These are phyloP conservation scores for Cladosporium sp. DNA, from an alignment of 2,329 filamentous ascomycete species.

Conservation along the genomic window DNA sequence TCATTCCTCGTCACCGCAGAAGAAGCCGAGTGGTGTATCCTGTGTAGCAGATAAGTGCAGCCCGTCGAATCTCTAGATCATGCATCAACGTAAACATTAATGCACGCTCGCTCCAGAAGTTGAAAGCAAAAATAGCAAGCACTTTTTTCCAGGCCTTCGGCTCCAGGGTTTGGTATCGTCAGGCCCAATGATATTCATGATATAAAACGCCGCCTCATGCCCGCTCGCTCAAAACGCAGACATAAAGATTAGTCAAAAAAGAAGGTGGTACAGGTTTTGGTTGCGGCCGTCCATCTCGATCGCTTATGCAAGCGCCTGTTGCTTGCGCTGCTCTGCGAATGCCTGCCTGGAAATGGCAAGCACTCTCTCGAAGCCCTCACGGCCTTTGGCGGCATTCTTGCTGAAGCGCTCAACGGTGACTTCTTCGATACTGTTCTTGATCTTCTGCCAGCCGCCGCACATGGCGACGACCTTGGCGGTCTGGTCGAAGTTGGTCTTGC, in stretches of 20 bases:
- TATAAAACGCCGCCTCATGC: constrained; percentile 2
- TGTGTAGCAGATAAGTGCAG: not conserved
- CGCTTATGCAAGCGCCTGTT: constrained; percentile 27
- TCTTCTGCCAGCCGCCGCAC: constrained; percentile 94
- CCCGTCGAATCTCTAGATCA: not conserved
- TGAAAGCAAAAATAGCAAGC: not conserved
- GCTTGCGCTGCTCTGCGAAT: constrained; percentile 82
- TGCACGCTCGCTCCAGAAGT: not conserved
- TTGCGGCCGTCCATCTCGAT: constrained; percentile 5
- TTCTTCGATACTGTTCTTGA: constrained; percentile 95
- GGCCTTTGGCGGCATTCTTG: constrained; percentile 85
- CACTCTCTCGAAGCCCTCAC: constrained; percentile 92
- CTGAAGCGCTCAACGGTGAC: constrained; percentile 81
- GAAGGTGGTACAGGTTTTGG: not conserved
- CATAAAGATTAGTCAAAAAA: constrained; percentile 1
- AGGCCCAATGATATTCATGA: not conserved
- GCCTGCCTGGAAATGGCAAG: constrained; percentile 88
- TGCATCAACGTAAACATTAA: not conserved
- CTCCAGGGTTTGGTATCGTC: not conserved
- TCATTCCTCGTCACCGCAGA: not conserved
- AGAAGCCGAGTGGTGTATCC: constrained; percentile 2
- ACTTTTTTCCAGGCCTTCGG: not conserved
- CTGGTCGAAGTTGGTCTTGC: constrained; percentile 77
- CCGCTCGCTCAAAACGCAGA: constrained; percentile 10
- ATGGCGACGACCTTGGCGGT: constrained; percentile 89